phyloP scores from a whole-genome alignment of 495 filamentous ascomycete species.

The Trichoderma orchidacearum region DNA sequence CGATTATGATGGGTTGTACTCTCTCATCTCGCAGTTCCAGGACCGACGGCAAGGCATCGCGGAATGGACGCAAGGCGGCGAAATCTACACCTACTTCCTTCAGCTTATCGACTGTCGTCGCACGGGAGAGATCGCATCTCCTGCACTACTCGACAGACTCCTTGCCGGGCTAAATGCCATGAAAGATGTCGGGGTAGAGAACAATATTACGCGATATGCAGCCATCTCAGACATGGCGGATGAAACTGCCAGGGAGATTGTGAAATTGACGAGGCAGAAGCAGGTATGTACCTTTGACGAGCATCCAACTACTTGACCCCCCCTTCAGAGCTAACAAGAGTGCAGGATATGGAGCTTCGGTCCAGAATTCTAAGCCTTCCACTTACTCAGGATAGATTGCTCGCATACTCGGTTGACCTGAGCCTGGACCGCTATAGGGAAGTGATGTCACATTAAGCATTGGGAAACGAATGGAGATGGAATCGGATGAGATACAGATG shows the following conservation, averaged over 20 bases:
- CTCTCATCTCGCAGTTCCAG: conserved; percentile 52
- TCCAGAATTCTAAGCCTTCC: conserved; percentile 2
- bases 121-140: conserved; percentile 15
- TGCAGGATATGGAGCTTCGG: conserved; percentile 2
- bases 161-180: conserved; percentile 45
- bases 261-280: background rate
- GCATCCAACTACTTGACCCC: background rate
- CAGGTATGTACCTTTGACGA: background rate
- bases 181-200: conserved; percentile 36
- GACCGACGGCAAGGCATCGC: conserved; percentile 26
- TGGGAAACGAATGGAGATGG: background rate
- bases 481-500: background rate
- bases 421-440: conserved; percentile 2
- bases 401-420: conserved; percentile 4
- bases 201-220: conserved; percentile 31
- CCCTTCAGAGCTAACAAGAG: background rate
- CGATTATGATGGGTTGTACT: conserved; percentile 49
- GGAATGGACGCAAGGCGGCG: conserved; percentile 62
- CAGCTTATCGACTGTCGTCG: conserved; percentile 34
- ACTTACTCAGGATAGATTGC: background rate
- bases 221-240: conserved; percentile 60
- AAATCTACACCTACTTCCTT: conserved; percentile 66
- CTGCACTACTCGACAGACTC: conserved; percentile 39
- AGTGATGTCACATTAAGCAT: conserved; percentile 1
- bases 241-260: conserved; percentile 39